Percentiles rank a stretch among this genome's conserved stretches.
These are phyloP conservation scores for Hippophae gyantsensis DNA, from an alignment of 306 rosid genomes.

Conservation along the genomic window DNA sequence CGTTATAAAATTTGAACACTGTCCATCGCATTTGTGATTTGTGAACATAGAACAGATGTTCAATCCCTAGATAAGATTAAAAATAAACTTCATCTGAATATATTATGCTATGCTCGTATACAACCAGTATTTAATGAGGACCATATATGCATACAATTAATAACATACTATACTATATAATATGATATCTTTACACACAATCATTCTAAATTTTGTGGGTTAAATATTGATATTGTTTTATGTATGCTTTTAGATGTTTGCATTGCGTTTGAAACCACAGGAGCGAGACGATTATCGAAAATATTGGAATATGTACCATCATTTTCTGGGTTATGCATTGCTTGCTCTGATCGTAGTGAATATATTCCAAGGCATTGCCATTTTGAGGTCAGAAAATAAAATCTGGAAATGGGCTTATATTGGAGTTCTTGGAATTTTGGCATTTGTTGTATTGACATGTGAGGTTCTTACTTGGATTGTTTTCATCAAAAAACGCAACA, in stretches of 20 bases:
- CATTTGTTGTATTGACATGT: conserved; percentile 18
- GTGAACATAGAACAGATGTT: no score
- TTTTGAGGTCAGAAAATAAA: conserved; percentile 31
- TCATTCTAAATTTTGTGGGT: not conserved
- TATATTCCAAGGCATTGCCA: conserved; percentile 62
- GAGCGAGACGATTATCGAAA: conserved; percentile 38
- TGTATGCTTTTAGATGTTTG: conserved; percentile 42
- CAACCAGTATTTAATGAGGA: no score
- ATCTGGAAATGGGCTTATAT: conserved; percentile 46
- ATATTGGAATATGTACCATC: conserved; percentile 89
- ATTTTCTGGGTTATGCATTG: conserved; percentile 64
- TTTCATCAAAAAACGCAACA: not conserved
- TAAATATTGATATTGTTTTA: not conserved
- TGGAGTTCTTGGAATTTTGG: conserved; percentile 40
- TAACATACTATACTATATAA: no score
- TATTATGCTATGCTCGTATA: no score
- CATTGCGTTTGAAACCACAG: conserved; percentile 41
- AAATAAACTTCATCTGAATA: no score
- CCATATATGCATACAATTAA: no score
- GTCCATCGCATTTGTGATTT: no score
- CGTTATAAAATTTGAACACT: no score
- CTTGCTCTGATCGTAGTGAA: conserved; percentile 36
- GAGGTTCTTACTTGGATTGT: conserved; percentile 50
- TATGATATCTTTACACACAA: no score
- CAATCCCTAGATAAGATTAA: no score